Evolutionary conservation across 805 yeast species (phyloP), one percentile per base, ranked within the genome.

Genomic region (Yamadazyma scolyti): DNA sequence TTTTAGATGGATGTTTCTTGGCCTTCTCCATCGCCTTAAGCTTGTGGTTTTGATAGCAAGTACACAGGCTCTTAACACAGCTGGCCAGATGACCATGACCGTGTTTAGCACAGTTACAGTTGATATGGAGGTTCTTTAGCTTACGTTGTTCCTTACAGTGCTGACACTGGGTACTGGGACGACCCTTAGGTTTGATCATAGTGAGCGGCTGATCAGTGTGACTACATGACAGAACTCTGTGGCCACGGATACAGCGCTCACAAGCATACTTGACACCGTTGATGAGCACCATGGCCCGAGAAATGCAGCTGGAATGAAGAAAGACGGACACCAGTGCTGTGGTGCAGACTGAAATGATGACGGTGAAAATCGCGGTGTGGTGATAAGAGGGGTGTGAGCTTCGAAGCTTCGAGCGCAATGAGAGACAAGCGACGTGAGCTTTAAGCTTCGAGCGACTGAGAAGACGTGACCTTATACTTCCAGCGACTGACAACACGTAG

Each of bases 181-280:
- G 69, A 3, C 98, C 98, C 53, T 93, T 93, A 11, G 95, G 96
- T 52, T 93, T 93, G 55, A 93, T 90, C 84, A 82, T 82, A 53
- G 84, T 81, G 44, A 93, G 64, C 4, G 95, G 94, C 50, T 85
- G 86, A 44, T 93, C 96, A 0, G 89, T 77, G 55, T 93, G 98
- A 26, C 82, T 79, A 58, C 98, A 93, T 2, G 95, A 78, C 1
- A 96, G 84, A 27, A 90, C 98, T 32, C 98, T 68, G 52, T 93
- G 98, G 25, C 98, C 98, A 39, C 98, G 72, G 28, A 93, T 89
- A 58, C 98, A 90, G 38, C 96, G 67, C 46, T 88, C 95, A 56
- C 98, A 90, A 37, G 98, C 97, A 58, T 88, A 90, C 54, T 93
- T 90, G 43, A 85, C 81, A 22, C 97, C 97, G 48, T 88, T 86